Conservation (phyloP, 2,329 filamentous ascomycete species). For the Aspergillus tamarii region DNA sequence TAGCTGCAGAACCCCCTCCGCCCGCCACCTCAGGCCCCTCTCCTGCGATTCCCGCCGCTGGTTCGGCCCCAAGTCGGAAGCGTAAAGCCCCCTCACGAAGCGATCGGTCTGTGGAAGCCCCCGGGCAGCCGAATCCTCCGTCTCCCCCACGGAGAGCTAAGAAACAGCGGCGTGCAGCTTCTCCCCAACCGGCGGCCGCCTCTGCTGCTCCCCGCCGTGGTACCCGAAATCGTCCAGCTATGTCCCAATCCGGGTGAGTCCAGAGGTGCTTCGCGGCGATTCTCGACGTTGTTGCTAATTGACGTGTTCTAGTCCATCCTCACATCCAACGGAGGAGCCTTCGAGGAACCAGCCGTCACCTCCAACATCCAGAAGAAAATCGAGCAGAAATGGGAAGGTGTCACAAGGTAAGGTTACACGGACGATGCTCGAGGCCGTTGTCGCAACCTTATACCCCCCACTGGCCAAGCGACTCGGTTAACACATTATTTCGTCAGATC, state of each 20-base stretch:
- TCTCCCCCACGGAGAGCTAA: conserved; percentile 65
- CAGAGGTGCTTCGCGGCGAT: conserved; percentile 18
- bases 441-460: background rate
- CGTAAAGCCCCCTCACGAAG: conserved; percentile 68
- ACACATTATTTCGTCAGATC: conserved; percentile 31
- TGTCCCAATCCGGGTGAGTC: conserved; percentile 48
- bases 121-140: conserved; percentile 35
- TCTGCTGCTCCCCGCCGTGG: conserved; percentile 48
- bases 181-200: conserved; percentile 40
- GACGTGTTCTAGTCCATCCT: conserved; percentile 57
- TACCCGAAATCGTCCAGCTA: conserved; percentile 39
- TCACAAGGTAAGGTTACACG: conserved; percentile 50
- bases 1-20: conserved; percentile 67
- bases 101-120: conserved; percentile 47
- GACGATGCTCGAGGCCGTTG: background rate
- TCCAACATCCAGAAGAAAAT: conserved; percentile 71
- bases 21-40: conserved; percentile 45
- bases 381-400: conserved; percentile 70
- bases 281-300: conserved; percentile 7
- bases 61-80: conserved; percentile 65
- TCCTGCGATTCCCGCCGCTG: conserved; percentile 46
- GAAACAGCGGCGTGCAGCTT: conserved; percentile 67
- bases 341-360: conserved; percentile 59
- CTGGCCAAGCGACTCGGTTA: conserved; percentile 10
- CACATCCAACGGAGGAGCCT: conserved; percentile 66